Evolutionary conservation across 768 basidiomycete genomes (phyloP), one percentile per base, ranked within the genome.

Genomic region (Tylopilus felleus): DNA sequence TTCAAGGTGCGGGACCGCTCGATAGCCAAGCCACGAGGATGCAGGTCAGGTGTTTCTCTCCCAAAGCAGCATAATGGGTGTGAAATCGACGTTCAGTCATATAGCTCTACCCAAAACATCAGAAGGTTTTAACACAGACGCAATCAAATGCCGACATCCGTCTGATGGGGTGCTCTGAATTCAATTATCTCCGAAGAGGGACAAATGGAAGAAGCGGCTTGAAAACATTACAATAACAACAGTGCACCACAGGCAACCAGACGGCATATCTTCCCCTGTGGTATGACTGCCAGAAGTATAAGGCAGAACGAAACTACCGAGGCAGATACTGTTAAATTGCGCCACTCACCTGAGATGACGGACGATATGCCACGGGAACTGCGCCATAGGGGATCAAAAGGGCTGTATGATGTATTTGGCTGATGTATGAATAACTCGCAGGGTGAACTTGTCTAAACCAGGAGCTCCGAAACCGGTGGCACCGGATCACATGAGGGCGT

Each of bases 321-420:
- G 38, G 27, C 35, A 27, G 45, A 16, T n/a, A 13, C 27, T 33
- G 12, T 33, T 33, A 17, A 17, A 36, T 52, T 50, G 51, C 53
- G 51, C 59, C 55, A 38, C 36, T 38, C 51, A 49, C 39, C 25
- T 46, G 48, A 53, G 33, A 40, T 19, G 46, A 40, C 22, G 42
- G 21, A 25, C 57, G 21, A n/a, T 16, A 36, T 38, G 14, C 35
- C 31, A 25, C 1, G 21, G 14, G 46, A 39, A 28, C n/a, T 23
- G 5, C 33, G 16, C n/a, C 40, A 23, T 41, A 31, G 25, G 33
- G 27, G 17, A 48, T 35, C 36, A 54, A 49, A 40, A 12, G 27
- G 41, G 19, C 39, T 25, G 25, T 36, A 35, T 44, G 60, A 14
- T 22, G 35, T 27, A 39, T 50, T 35, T 25, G n/a, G 10, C n/a